phyloP scores from a whole-genome alignment of 164 flowering plant species.

The Kingdonia uniflora region DNA sequence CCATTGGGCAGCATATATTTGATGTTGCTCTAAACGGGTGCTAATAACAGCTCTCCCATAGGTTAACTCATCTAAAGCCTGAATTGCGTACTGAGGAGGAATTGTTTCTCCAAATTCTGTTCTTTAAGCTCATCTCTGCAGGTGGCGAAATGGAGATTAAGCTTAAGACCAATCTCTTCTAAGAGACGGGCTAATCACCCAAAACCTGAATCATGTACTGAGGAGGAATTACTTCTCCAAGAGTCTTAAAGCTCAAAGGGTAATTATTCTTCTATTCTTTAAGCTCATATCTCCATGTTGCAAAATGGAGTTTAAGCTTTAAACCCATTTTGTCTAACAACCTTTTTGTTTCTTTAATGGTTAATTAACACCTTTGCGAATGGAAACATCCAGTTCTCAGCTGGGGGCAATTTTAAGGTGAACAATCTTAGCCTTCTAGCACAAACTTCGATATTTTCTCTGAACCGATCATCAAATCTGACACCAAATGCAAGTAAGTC shows the following conservation, averaged over 20 bases:
- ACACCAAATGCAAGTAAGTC: slow-evolving; percentile 72
- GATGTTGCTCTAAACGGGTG: too few relatives aligned
- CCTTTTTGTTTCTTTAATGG: slow-evolving; percentile 38
- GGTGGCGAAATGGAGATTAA: too few relatives aligned
- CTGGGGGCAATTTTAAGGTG: slow-evolving; percentile 62
- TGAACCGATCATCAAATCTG: slow-evolving; percentile 62
- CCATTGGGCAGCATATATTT: too few relatives aligned
- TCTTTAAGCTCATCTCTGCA: slow-evolving; percentile 39
- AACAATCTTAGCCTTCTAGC: slow-evolving; percentile 66
- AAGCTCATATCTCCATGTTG: slow-evolving; percentile 49
- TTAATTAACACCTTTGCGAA: slow-evolving; percentile 47
- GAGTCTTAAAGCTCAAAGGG: slow-evolving; percentile 45
- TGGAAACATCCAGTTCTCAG: slow-evolving; percentile 59
- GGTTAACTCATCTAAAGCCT: slow-evolving; percentile 39
- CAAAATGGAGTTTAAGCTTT: slow-evolving; percentile 29
- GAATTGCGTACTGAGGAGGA: slow-evolving; percentile 57
- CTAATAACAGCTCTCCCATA: too few relatives aligned
- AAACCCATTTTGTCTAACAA: slow-evolving; percentile 23
- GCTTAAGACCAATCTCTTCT: too few relatives aligned
- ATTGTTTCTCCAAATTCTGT: slow-evolving; percentile 57
- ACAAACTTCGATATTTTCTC: slow-evolving; percentile 60
- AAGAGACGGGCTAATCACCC: slow-evolving; percentile 36
- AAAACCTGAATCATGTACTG: slow-evolving; percentile 46
- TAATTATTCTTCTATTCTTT: slow-evolving; percentile 36
- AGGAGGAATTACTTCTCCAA: slow-evolving; percentile 58